These are phyloP conservation scores for Kazachstania viticola DNA, from an alignment of 805 yeast genomes.

Conservation along the genomic window DNA sequence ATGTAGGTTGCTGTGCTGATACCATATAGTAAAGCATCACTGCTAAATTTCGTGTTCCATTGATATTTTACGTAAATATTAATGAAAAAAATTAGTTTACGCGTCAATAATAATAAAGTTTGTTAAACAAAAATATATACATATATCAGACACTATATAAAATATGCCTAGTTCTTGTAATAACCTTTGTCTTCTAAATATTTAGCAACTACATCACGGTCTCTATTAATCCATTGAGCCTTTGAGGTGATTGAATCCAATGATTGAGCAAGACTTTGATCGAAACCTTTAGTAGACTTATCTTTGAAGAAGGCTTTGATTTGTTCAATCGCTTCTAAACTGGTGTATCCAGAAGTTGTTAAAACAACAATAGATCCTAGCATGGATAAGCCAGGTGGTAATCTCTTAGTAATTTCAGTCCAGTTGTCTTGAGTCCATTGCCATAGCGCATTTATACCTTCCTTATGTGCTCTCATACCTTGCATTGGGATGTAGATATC, in stretches of 20 bases:
- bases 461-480: conserved; percentile 51
- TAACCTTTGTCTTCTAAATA: conserved; percentile 34
- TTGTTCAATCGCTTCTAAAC: conserved; percentile 38
- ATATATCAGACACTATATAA: neutral
- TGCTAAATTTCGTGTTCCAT: neutral
- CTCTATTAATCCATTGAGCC: conserved; percentile 49
- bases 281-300: conserved; percentile 51
- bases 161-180: neutral
- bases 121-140: neutral
- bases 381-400: conserved; percentile 78
- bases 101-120: too few relatives aligned
- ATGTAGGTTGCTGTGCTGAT: too few relatives aligned
- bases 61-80: too few relatives aligned
- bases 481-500: conserved; percentile 70
- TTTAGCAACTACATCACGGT: conserved; percentile 32
- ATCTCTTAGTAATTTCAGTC: conserved; percentile 50
- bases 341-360: conserved; percentile 51
- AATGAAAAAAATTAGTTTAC: too few relatives aligned
- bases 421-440: conserved; percentile 62
- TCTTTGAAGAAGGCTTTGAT: conserved; percentile 40
- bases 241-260: conserved; percentile 48
- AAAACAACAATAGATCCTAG: conserved; percentile 61
- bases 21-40: too few relatives aligned
- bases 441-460: conserved; percentile 65
- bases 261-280: conserved; percentile 54